Conservation (phyloP, 139 green algal species). For the Chlorella vulgaris region DNA sequence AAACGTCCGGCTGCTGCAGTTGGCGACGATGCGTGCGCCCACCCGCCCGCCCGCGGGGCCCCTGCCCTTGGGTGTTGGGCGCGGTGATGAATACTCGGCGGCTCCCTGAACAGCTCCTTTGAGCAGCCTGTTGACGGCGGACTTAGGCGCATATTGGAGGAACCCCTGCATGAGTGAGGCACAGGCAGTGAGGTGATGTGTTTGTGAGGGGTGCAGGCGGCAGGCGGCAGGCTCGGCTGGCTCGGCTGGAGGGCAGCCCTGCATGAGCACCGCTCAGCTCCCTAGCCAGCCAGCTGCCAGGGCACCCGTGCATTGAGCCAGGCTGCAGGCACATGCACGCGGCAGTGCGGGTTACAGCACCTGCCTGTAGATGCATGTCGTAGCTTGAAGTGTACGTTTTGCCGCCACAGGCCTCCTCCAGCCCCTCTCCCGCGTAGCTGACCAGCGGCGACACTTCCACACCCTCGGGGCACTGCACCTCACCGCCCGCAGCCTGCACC, state of each 20-base stretch:
- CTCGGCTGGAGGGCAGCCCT: too few species aligned
- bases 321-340: background rate
- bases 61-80: background rate
- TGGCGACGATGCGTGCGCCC: conserved; percentile 5
- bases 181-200: too few species aligned
- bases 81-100: background rate
- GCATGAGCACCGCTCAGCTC: too few species aligned
- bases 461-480: conserved; percentile 42
- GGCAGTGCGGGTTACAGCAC: background rate
- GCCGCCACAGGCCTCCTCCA: conserved; percentile 52
- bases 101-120: background rate
- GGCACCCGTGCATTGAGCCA: background rate
- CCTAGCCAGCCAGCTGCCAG: background rate
- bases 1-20: conserved; percentile 9
- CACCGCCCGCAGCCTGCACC: conserved; percentile 44
- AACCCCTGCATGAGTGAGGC: background rate
- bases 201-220: too few species aligned
- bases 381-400: conserved; percentile 21
- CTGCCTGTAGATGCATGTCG: conserved; percentile 31
- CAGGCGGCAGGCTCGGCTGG: too few species aligned
- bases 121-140: background rate
- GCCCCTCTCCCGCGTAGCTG: conserved; percentile 80
- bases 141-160: conserved; percentile 9
- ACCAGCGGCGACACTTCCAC: conserved; percentile 78
- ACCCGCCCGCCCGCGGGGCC: background rate